Evolutionary conservation across 495 filamentous ascomycete species (phyloP), one percentile per base, ranked within the genome.

Genomic region (Aspergillus hancockii): DNA sequence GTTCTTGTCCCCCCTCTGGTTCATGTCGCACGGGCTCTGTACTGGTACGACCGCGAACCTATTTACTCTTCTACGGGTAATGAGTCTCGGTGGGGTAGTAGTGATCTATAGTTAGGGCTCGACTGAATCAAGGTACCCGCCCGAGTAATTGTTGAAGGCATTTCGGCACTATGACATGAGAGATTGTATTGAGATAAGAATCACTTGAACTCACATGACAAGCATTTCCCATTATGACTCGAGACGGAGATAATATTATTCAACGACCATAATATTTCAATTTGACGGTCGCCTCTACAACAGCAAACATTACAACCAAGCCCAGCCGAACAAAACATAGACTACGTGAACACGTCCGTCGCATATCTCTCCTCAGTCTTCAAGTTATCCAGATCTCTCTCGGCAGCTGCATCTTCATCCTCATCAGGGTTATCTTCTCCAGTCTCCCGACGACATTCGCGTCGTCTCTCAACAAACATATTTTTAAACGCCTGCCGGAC

Each of bases 261-360:
- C 32, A 36, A 36, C 8, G 9, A 8, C 32, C 8, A 36, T 36
- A 2, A 3, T 14, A 36, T 36, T 2, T 36, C 32, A 36, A 36
- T 36, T 36, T 36, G 32, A 36, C 13, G 10, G 1, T 5, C 32
- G 10, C 30, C 8, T 36, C 32, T 19, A 41, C 22, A 41, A 57
- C 8, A 30, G 22, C 16, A 30, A 21, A 46, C 34, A 52, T 7
- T 23, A 30, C 16, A 21, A 1, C 6, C 6, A 13, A 40, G 51
- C 49, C n/a, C n/a, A n/a, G n/a, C n/a, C n/a, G n/a, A n/a, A n/a
- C n/a, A n/a, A n/a, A n/a, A n/a, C n/a, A n/a, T n/a, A 6, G 7
- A n/a, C 50, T 59, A 75, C 30, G 73, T 69, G 77, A 90, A 90
- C 41, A 89, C 85, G 76, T 90, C 87, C 16, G 79, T 85, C 30